Conservation (phyloP, 78 protist species). For the Anaeramoeba flamelloides region DNA sequence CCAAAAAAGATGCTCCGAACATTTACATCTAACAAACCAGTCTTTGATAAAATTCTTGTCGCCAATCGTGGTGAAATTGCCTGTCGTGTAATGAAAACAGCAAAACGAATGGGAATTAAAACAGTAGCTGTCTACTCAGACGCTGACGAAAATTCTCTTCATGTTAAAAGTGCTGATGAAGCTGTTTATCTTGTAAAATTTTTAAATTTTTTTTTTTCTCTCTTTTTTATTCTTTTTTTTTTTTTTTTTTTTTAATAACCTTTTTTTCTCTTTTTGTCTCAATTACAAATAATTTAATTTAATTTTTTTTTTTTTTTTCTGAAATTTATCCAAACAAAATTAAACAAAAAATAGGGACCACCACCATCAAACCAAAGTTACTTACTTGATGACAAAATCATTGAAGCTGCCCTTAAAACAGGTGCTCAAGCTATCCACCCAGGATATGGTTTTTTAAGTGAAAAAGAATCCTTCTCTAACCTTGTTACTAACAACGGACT, state of each 20-base stretch:
- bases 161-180: no score
- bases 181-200: no score
- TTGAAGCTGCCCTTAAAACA: slow-evolving; percentile 50
- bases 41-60: slow-evolving; percentile 71
- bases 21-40: no score
- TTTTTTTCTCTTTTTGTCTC: no score
- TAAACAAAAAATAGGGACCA: slow-evolving; percentile 42
- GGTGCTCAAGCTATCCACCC: slow-evolving; percentile 89
- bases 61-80: slow-evolving; percentile 97
- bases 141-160: slow-evolving; percentile 49
- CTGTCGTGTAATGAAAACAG: slow-evolving; percentile 76
- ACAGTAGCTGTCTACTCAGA: slow-evolving; percentile 84
- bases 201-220: no score
- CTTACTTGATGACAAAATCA: slow-evolving; percentile 56
- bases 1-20: no score
- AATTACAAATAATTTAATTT: no score
- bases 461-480: slow-evolving; percentile 54
- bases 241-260: no score
- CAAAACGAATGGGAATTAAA: slow-evolving; percentile 65
- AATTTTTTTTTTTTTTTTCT: no score
- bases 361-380: slow-evolving; percentile 59
- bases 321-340: slow-evolving; percentile 2
- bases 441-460: slow-evolving; percentile 90
- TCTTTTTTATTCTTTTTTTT: no score
- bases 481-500: slow-evolving; percentile 15